A percentile compares a stretch with the other conserved stretches of the same genome.
Conservation (phyloP, 2,329 filamentous ascomycete species). For the Talaromyces albobiverticillius region DNA sequence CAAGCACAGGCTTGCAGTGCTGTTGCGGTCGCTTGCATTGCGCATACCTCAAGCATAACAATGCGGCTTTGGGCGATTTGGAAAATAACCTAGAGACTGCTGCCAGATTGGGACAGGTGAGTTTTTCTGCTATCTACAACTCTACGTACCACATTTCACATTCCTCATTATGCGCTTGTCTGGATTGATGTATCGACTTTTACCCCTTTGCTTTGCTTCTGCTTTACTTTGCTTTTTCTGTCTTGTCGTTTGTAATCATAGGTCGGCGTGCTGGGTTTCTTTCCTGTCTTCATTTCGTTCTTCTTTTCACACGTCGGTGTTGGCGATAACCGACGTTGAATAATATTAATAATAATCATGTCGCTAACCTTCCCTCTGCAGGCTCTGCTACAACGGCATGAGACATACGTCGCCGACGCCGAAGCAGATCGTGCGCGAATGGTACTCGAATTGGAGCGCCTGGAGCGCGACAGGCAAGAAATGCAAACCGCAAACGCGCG, state of each 20-base stretch:
- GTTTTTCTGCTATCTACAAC: constrained; percentile 38
- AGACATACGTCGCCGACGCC: constrained; percentile 89
- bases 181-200: background rate
- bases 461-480: constrained; percentile 70
- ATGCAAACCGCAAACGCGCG: constrained; percentile 74
- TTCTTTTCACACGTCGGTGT: background rate
- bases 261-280: too few species aligned
- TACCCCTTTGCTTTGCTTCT: background rate
- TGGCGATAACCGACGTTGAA: background rate
- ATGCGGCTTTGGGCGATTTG: constrained; percentile 70
- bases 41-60: constrained; percentile 76
- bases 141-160: constrained; percentile 17
- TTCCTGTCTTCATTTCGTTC: too few species aligned
- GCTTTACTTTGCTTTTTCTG: constrained; percentile 3
- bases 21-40: constrained; percentile 84
- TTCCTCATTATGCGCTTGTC: constrained; percentile 3
- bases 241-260: too few species aligned
- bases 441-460: constrained; percentile 66
- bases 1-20: constrained; percentile 50
- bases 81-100: constrained; percentile 86
- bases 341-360: constrained; percentile 4
- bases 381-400: constrained; percentile 88
- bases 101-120: constrained; percentile 86
- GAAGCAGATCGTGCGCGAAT: constrained; percentile 78
- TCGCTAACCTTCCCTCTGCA: constrained; percentile 70